These are phyloP conservation scores for Stagonosporopsis vannaccii DNA, from an alignment of 2,329 filamentous ascomycete genomes.

Conservation along the genomic window DNA sequence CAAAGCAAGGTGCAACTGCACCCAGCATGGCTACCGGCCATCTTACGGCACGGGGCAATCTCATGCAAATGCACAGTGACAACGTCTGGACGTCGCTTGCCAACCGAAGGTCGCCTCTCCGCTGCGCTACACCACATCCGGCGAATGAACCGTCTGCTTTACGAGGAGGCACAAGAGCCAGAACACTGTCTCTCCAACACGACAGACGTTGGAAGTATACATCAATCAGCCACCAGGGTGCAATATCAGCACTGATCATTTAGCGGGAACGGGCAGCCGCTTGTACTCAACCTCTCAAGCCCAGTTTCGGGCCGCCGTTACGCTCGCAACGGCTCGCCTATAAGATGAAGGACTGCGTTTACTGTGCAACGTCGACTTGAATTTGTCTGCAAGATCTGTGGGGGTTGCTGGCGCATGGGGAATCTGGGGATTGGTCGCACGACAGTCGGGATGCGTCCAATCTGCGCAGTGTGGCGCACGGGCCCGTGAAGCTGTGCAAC, in stretches of 20 bases:
- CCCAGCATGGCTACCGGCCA: background rate
- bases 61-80: conserved; percentile 6
- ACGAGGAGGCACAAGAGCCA: conserved; percentile 1
- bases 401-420: background rate
- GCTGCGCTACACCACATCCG: conserved; percentile 11
- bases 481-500: background rate
- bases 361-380: conserved; percentile 2
- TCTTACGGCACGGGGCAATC: conserved; percentile 13
- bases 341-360: background rate
- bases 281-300: conserved; percentile 1
- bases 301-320: conserved; percentile 13
- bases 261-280: background rate
- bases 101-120: conserved; percentile 26
- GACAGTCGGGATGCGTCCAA: background rate
- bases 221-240: background rate
- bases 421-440: conserved; percentile 15
- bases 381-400: conserved; percentile 7
- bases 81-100: conserved; percentile 29
- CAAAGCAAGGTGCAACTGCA: conserved; percentile 10
- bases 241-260: background rate
- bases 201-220: background rate
- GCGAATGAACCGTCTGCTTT: conserved; percentile 5
- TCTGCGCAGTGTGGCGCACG: background rate
- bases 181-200: background rate
- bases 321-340: conserved; percentile 15